phyloP scores from a whole-genome alignment of 1,284 basidiomycete species.

The Leccinum pallidistipes region DNA sequence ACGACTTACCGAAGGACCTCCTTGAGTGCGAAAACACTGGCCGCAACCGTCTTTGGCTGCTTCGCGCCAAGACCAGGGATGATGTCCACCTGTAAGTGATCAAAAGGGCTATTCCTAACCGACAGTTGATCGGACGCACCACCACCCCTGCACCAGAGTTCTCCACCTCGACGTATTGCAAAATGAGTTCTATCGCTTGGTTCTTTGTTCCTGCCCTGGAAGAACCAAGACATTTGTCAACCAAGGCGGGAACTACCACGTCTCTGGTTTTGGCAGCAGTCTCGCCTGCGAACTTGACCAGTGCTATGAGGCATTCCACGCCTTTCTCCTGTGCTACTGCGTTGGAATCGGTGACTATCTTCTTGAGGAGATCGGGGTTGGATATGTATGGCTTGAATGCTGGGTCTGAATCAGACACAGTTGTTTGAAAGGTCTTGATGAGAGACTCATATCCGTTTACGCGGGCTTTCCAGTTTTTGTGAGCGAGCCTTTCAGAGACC shows the following conservation, averaged over 20 bases:
- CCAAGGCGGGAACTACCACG: conserved; percentile 82
- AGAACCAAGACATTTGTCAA: conserved; percentile 96
- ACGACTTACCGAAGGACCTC: conserved; percentile 60
- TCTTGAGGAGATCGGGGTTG: conserved; percentile 79
- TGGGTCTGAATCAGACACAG: conserved; percentile 91
- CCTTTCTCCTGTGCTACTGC: conserved; percentile 99
- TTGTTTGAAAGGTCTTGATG: conserved; percentile 82
- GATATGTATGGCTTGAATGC: conserved; percentile 88
- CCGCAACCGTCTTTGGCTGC: conserved; percentile 93
- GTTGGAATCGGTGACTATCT: conserved; percentile 89
- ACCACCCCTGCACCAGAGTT: conserved; percentile 87
- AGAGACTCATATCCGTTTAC: conserved; percentile 92
- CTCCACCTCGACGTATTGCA: conserved; percentile 94
- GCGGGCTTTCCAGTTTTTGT: conserved; percentile 99
- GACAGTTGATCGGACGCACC: conserved; percentile 55
- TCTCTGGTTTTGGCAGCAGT: conserved; percentile 80
- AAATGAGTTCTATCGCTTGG: conserved; percentile 82
- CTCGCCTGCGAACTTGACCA: conserved; percentile 93
- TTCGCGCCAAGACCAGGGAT: conserved; percentile 87
- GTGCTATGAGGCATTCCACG: conserved; percentile 80
- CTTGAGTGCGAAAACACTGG: conserved; percentile 76
- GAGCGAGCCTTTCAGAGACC: conserved; percentile 79
- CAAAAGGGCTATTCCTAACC: conserved; percentile 19
- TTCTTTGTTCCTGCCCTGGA: conserved; percentile 89
- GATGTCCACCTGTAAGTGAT: conserved; percentile 67